These are phyloP conservation scores for Salvia miltiorrhiza DNA, from an alignment of 257 asterid genomes.

Conservation along the genomic window DNA sequence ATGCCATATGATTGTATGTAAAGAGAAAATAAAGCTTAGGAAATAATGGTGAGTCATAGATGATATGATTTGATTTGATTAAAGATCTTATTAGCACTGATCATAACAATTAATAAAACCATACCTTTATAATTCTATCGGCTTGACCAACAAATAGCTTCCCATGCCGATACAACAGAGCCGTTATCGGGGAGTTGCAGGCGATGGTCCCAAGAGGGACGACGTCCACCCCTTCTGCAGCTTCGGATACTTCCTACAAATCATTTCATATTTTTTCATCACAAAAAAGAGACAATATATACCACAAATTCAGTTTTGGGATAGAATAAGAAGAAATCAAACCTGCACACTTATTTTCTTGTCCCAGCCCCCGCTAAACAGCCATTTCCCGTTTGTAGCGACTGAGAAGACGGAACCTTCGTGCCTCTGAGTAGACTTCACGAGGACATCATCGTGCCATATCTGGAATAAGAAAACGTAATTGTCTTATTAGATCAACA, in stretches of 20 bases:
- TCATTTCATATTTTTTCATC: neutral
- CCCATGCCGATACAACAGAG: slow-evolving; percentile 59
- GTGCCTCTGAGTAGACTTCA: slow-evolving; percentile 53
- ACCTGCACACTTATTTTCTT: slow-evolving; percentile 65
- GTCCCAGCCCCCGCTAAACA: slow-evolving; percentile 89
- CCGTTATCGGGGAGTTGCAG: slow-evolving; percentile 55
- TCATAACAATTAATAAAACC: too few species aligned
- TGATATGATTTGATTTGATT: neutral
- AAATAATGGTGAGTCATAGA: neutral
- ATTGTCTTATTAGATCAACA: neutral
- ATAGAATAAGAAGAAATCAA: neutral
- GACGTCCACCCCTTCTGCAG: slow-evolving; percentile 37
- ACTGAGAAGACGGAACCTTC: slow-evolving; percentile 63
- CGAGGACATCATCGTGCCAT: slow-evolving; percentile 57
- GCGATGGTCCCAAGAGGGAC: slow-evolving; percentile 49
- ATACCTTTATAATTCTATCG: slow-evolving; percentile 61
- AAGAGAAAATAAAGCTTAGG: neutral
- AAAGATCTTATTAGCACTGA: neutral
- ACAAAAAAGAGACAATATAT: neutral
- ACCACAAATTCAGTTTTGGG: neutral
- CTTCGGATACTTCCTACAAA: slow-evolving; percentile 55
- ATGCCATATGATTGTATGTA: neutral
- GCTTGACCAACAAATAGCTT: slow-evolving; percentile 77
- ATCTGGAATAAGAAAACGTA: slow-evolving; percentile 36
- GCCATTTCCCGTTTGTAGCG: slow-evolving; percentile 56